A percentile compares a stretch with the other conserved stretches of the same genome.
These are phyloP conservation scores for Aspergillus awamori DNA, from an alignment of 2,329 filamentous ascomycete species.

Conservation along the genomic window DNA sequence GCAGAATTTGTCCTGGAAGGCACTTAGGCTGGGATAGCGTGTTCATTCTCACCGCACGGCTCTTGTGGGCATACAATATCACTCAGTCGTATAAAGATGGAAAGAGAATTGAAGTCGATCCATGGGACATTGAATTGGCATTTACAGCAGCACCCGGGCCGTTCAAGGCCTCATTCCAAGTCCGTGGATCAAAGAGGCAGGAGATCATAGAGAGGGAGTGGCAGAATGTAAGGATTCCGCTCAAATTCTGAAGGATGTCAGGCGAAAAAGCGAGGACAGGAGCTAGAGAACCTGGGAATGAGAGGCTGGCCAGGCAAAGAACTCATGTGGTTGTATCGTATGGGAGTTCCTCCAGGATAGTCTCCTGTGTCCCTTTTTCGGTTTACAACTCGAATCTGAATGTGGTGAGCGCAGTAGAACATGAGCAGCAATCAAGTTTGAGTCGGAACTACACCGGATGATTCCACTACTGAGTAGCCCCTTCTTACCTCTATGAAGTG, in stretches of 20 bases:
- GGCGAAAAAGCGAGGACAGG: neutral
- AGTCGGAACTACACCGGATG: too few species aligned
- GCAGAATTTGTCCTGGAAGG: conserved; percentile 1
- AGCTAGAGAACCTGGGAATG: neutral
- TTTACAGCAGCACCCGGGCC: neutral
- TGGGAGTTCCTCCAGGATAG: too few species aligned
- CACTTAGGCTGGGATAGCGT: neutral
- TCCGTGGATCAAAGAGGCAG: neutral
- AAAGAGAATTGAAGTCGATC: conserved; percentile 1
- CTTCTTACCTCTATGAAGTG: too few species aligned
- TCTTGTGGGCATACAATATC: conserved; percentile 5
- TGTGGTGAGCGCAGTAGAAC: too few species aligned
- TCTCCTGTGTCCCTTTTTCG: too few species aligned
- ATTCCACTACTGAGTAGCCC: too few species aligned
- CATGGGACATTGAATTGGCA: neutral
- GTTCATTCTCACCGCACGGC: neutral
- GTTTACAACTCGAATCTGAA: too few species aligned
- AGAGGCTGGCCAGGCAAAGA: too few species aligned
- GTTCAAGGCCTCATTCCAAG: neutral
- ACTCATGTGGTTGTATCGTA: too few species aligned
- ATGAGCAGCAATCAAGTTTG: too few species aligned
- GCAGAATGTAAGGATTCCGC: neutral
- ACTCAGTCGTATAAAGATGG: neutral
- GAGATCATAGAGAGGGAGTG: conserved; percentile 5
- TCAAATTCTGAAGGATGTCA: neutral